phyloP scores from a whole-genome alignment of 2,329 filamentous ascomycete species.

The Penicillium fuscoglaucum region DNA sequence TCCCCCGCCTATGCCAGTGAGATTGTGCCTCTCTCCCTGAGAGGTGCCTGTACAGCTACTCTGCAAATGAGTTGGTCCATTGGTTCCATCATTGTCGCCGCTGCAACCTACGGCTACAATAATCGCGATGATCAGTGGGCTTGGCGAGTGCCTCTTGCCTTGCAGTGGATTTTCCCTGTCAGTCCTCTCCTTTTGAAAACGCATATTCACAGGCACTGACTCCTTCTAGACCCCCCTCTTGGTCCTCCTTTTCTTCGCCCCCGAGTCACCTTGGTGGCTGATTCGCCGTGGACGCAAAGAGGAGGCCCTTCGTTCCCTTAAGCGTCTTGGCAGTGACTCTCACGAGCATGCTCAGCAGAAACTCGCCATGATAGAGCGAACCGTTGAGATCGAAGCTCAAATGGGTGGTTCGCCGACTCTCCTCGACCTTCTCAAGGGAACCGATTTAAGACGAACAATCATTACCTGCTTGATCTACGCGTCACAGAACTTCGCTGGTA shows the following conservation, averaged over 20 bases:
- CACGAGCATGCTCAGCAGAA: conserved; percentile 22
- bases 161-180: conserved; percentile 36
- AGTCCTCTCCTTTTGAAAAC: not conserved
- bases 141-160: conserved; percentile 29
- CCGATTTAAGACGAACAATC: conserved; percentile 33
- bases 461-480: conserved; percentile 37
- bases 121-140: conserved; percentile 24
- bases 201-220: not conserved
- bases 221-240: conserved; percentile 28
- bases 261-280: conserved; percentile 33
- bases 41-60: conserved; percentile 29
- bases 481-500: conserved; percentile 56
- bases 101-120: conserved; percentile 26
- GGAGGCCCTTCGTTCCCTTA: conserved; percentile 27
- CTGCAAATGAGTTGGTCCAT: conserved; percentile 36
- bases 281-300: conserved; percentile 29
- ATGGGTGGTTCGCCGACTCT: conserved; percentile 29
- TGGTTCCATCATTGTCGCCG: conserved; percentile 32
- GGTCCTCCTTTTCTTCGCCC: conserved; percentile 30
- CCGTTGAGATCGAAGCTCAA: conserved; percentile 34
- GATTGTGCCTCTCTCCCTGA: conserved; percentile 29
- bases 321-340: conserved; percentile 24
- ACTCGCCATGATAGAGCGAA: conserved; percentile 37
- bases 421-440: conserved; percentile 36
- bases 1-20: conserved; percentile 33